Base-by-base conservation (phyloP, 75 land plant species). In the Selaginella tamariscina region DNA sequence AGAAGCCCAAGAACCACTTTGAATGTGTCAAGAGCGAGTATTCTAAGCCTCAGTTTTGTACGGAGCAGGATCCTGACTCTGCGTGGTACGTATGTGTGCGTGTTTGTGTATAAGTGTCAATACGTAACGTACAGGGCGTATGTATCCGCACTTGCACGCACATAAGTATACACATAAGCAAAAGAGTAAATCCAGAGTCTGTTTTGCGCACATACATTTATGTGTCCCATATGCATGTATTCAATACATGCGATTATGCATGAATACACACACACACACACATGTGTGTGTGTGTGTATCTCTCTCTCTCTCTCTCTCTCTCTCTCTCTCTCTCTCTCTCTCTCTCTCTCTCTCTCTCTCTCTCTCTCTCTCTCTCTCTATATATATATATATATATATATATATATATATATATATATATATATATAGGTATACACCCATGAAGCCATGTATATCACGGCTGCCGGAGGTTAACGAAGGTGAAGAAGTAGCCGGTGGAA, bases 401-500 rank as follows among this genome's bases (percentile, higher is more conserved):
- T n/a, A n/a, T n/a, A n/a, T n/a, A n/a, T n/a, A n/a, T n/a, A n/a
- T n/a, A n/a, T n/a, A n/a, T n/a, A n/a, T n/a, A n/a, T n/a, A n/a
- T n/a, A n/a, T n/a, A n/a, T 69, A 30, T 72, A 86, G 94, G 94
- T 86, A 89, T 70, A 79, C 69, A 29, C 73, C 83, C 30, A 75
- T 86, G 82, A 89, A 89, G 70, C 54, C 84, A 22, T 86, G 95
- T 79, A 86, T 89, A 29, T 82, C 87, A 32, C 87, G 80, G 9
- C 73, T 89, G 24, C 95, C 95, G 18, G 82, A 80, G 26, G 95
- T 79, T 22, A 73, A 65, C 22, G 54, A 64, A 30, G 27, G 64
- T 0, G 68, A 77, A 1, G 87, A 89, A 29, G 80, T 89, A 8
- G 80, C 89, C 0, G 94, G 94, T n/a, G 94, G 85, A 5, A 72